Percentiles rank a stretch among this genome's conserved stretches.
Evolutionary conservation across 768 basidiomycete species (phyloP).

Genomic region (Boletales sp.): DNA sequence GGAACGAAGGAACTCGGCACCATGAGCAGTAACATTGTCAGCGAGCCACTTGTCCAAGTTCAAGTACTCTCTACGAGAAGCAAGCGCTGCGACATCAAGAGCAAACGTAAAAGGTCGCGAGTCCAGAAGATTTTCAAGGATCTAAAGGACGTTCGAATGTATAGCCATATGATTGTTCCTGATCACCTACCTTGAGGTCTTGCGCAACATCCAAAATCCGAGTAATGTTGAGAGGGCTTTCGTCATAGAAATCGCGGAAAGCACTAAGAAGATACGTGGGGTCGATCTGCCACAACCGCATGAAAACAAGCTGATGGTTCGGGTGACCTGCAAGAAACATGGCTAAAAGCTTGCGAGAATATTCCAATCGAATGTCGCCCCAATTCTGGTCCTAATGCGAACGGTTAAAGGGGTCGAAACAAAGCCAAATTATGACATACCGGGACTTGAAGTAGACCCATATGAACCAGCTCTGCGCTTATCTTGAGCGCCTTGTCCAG

Average conservation of each 20-base stretch:
- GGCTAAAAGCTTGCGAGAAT: slow-evolving; percentile 77
- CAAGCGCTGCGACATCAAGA: slow-evolving; percentile 90
- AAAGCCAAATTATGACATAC: slow-evolving; percentile 45
- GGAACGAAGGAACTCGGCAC: slow-evolving; percentile 81
- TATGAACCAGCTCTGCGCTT: slow-evolving; percentile 90
- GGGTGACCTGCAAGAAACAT: slow-evolving; percentile 93
- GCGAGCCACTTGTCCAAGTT: slow-evolving; percentile 97
- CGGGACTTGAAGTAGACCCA: slow-evolving; percentile 87
- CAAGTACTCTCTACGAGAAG: slow-evolving; percentile 88
- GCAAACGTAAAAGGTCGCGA: slow-evolving; percentile 87
- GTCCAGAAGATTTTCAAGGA: slow-evolving; percentile 88
- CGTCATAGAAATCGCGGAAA: slow-evolving; percentile 88
- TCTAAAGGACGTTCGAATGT: slow-evolving; percentile 41
- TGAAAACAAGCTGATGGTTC: slow-evolving; percentile 95
- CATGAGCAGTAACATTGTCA: slow-evolving; percentile 79
- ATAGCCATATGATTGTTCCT: background rate
- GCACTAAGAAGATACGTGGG: slow-evolving; percentile 83
- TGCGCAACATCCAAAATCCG: slow-evolving; percentile 93
- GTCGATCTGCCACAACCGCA: slow-evolving; percentile 92
- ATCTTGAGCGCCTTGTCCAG: slow-evolving; percentile 91
- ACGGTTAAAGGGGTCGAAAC: background rate
- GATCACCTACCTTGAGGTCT: slow-evolving; percentile 74
- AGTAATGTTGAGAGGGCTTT: slow-evolving; percentile 90
- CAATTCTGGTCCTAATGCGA: slow-evolving; percentile 65
- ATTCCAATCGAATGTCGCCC: slow-evolving; percentile 85